A percentile compares a stretch with the other conserved stretches of the same genome.
phyloP scores from a whole-genome alignment of 2,329 filamentous ascomycete genomes.

The Simplicillium aogashimaense region DNA sequence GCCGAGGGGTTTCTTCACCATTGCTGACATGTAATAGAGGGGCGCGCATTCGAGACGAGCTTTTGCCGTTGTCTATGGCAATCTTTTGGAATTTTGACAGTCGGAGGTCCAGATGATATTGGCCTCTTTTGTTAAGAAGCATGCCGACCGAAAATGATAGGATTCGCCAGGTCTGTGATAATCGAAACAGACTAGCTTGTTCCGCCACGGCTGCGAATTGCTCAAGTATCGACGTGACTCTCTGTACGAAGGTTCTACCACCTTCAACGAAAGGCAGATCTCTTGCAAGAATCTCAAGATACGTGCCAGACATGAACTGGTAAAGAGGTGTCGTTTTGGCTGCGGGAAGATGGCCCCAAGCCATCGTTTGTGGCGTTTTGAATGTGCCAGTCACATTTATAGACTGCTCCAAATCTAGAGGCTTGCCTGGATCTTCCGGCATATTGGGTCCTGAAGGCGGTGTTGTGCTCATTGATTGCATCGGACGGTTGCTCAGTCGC shows the following conservation, averaged over 20 bases:
- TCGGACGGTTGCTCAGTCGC: slow-evolving; percentile 31
- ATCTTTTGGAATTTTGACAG: slow-evolving; percentile 27
- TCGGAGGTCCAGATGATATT: slow-evolving; percentile 45
- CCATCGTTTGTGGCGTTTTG: slow-evolving; percentile 52
- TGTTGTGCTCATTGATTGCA: slow-evolving; percentile 40
- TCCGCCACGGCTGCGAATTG: slow-evolving; percentile 49
- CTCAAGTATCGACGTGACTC: slow-evolving; percentile 42
- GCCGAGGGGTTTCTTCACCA: slow-evolving; percentile 28
- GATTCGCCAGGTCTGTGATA: slow-evolving; percentile 56
- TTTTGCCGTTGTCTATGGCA: slow-evolving; percentile 18
- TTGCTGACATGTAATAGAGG: slow-evolving; percentile 16
- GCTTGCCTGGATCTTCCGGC: slow-evolving; percentile 24
- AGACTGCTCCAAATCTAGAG: slow-evolving; percentile 46
- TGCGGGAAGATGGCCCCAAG: slow-evolving; percentile 46
- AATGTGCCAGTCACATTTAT: slow-evolving; percentile 48
- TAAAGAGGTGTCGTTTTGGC: slow-evolving; percentile 41
- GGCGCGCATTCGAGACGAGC: slow-evolving; percentile 14
- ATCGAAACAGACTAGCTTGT: slow-evolving; percentile 42
- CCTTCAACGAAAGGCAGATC: slow-evolving; percentile 33
- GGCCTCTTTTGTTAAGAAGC: slow-evolving; percentile 42
- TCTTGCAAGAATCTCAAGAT: slow-evolving; percentile 42
- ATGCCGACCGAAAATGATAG: slow-evolving; percentile 45
- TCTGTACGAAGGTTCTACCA: slow-evolving; percentile 28
- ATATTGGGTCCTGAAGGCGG: slow-evolving; percentile 32
- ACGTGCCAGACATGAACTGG: slow-evolving; percentile 44